phyloP scores from a whole-genome alignment of 257 asterid species.

The Haberlea rhodopensis region DNA sequence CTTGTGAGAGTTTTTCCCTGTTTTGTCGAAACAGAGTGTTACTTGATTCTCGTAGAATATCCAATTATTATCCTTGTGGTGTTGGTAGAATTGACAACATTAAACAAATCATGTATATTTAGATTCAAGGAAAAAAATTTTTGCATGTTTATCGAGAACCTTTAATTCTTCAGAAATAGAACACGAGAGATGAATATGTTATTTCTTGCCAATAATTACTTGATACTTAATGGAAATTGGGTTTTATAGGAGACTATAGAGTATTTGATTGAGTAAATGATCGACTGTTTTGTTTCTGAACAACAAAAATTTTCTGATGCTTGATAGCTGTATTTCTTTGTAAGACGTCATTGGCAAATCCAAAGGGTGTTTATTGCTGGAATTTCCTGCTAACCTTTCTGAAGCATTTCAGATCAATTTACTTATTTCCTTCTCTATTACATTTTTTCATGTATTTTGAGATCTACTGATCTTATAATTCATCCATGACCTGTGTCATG shows the following conservation, averaged over 20 bases:
- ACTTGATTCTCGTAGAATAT: not conserved
- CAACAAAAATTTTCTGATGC: not conserved
- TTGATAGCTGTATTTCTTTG: not conserved
- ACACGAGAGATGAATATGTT: not conserved
- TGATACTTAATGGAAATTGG: not conserved
- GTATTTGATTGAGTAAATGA: not conserved
- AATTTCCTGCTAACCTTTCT: too few species aligned
- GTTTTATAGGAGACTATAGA: not conserved
- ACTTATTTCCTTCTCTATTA: too few species aligned
- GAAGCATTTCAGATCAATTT: too few species aligned
- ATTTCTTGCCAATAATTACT: not conserved
- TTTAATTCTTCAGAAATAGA: not conserved
- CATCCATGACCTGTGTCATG: too few species aligned
- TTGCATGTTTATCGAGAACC: not conserved
- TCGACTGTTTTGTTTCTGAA: not conserved
- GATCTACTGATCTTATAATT: too few species aligned
- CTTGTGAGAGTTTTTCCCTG: not conserved
- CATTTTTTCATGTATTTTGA: too few species aligned
- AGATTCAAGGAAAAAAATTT: not conserved
- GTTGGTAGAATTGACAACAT: constrained; percentile 2
- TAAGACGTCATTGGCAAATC: too few species aligned
- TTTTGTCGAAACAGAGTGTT: constrained; percentile 5
- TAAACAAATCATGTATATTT: not conserved
- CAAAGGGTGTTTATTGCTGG: too few species aligned
- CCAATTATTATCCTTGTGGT: not conserved